These are phyloP conservation scores for Carallia brachiata DNA, from an alignment of 345 rosid genomes.

Conservation along the genomic window DNA sequence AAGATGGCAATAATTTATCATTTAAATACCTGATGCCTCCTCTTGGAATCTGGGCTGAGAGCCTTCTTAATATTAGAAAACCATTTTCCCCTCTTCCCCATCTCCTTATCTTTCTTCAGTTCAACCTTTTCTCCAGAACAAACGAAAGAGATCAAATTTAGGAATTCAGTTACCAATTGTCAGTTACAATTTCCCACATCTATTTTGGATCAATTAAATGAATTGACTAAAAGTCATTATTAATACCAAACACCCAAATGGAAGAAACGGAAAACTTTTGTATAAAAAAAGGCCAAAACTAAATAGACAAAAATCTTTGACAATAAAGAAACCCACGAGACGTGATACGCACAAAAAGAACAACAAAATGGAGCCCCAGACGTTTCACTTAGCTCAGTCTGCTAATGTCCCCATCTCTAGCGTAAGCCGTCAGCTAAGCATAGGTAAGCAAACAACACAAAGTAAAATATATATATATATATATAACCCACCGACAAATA, in stretches of 20 bases:
- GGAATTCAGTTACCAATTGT: conserved; percentile 5
- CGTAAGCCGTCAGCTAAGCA: background rate
- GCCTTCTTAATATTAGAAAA: conserved; percentile 82
- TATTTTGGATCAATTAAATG: background rate
- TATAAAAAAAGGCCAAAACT: background rate
- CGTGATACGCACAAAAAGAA: background rate
- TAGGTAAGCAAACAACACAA: background rate
- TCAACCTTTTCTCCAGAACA: conserved; percentile 8
- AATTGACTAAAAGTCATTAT: background rate
- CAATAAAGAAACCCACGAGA: background rate
- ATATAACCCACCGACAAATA: conserved; percentile 19
- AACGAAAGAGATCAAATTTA: conserved; percentile 4
- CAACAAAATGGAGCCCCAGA: background rate
- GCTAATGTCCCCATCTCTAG: background rate
- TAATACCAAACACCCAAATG: background rate
- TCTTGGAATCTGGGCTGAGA: conserved; percentile 70
- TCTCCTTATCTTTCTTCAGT: conserved; percentile 47
- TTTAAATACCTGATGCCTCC: conserved; percentile 43
- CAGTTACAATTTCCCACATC: too few relatives aligned
- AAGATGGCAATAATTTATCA: background rate
- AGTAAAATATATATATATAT: background rate
- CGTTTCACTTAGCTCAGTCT: background rate
- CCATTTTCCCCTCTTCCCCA: conserved; percentile 97
- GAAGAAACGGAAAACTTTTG: background rate
- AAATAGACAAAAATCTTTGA: background rate